Conservation (phyloP, 306 rosid species). For the Astragalus membranaceus region DNA sequence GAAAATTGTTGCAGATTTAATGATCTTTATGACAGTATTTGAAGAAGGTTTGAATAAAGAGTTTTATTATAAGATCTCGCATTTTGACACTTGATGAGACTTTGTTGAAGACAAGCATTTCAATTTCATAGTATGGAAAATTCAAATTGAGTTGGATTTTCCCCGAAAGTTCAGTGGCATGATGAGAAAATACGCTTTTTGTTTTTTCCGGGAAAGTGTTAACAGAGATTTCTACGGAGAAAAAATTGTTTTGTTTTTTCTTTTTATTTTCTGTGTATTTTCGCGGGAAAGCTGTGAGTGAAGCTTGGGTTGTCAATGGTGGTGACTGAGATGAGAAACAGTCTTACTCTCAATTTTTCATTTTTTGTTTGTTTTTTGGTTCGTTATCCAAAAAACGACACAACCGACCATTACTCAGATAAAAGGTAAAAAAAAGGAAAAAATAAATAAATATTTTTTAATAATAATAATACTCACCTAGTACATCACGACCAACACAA, state of each 20-base stretch:
- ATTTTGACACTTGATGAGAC: conserved; percentile 23
- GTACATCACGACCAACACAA: too few relatives aligned
- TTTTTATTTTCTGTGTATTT: background rate
- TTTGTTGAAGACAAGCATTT: conserved; percentile 35
- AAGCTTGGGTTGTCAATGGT: conserved; percentile 16
- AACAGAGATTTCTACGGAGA: background rate
- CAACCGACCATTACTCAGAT: background rate
- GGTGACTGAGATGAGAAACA: conserved; percentile 3
- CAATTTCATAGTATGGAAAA: background rate
- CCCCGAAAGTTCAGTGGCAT: conserved; percentile 5
- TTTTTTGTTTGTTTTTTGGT: background rate
- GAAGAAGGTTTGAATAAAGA: conserved; percentile 31
- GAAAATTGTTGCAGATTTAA: conserved; percentile 5
- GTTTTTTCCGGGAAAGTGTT: background rate
- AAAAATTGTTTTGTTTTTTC: too few relatives aligned
- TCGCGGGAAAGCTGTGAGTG: conserved; percentile 17
- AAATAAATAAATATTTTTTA: background rate
- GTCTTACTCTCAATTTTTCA: background rate
- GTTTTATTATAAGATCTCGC: conserved; percentile 38
- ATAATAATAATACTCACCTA: background rate
- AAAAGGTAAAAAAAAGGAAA: background rate
- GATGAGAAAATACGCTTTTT: background rate
- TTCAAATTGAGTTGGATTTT: background rate
- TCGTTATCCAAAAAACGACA: background rate
- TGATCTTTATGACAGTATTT: background rate